Percentiles rank a stretch among this genome's conserved stretches.
phyloP scores from a whole-genome alignment of 371 early-diverging fungal species.

The Rhizomucor miehei region DNA sequence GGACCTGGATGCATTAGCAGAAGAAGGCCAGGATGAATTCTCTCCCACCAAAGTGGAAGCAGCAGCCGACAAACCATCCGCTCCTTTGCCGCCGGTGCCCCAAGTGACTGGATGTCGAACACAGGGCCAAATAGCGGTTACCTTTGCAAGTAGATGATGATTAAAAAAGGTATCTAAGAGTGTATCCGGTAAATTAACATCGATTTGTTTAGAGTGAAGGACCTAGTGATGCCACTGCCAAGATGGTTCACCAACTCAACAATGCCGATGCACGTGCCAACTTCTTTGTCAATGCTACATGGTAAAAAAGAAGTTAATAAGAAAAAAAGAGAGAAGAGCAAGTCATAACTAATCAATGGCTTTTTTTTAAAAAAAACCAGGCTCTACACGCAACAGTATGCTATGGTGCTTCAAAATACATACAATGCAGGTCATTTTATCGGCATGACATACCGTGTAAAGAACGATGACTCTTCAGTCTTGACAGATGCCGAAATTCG shows the following conservation, averaged over 20 bases:
- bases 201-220: constrained; percentile 40
- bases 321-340: not conserved
- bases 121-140: constrained; percentile 54
- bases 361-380: constrained; percentile 8
- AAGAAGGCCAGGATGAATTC: not conserved
- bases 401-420: constrained; percentile 45
- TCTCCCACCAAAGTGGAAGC: constrained; percentile 8
- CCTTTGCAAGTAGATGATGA: constrained; percentile 33
- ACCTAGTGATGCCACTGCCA: constrained; percentile 51
- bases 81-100: constrained; percentile 16
- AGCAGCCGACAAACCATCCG: constrained; percentile 8
- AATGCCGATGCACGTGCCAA: constrained; percentile 48
- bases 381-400: constrained; percentile 46
- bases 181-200: not conserved
- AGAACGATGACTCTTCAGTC: constrained; percentile 41
- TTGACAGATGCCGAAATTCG: constrained; percentile 41
- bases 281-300: constrained; percentile 52
- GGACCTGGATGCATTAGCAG: not conserved
- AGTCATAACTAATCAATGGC: not conserved
- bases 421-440: constrained; percentile 52
- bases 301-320: constrained; percentile 15
- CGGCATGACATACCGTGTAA: constrained; percentile 54
- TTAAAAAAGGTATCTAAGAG: not conserved
- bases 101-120: constrained; percentile 37
- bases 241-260: constrained; percentile 45